Evolutionary conservation across 352 stramenopile species (phyloP).

Genomic region (Blastocystis sp.): DNA sequence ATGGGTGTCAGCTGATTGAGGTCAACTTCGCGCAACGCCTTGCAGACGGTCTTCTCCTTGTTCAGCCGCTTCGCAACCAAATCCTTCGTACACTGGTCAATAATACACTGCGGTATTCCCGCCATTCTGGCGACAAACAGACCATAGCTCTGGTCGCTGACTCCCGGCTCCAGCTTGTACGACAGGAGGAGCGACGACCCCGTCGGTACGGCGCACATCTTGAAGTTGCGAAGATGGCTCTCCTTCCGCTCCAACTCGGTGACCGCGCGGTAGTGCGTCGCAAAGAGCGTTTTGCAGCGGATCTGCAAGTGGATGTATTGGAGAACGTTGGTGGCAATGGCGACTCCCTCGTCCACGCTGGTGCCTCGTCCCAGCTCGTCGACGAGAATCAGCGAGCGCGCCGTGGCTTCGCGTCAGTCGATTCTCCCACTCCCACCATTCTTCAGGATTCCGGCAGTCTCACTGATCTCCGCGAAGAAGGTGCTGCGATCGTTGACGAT

Average conservation of each 20-base stretch:
- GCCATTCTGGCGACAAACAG: slow-evolving; percentile 44
- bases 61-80: not conserved
- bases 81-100: not conserved
- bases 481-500: slow-evolving; percentile 46
- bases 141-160: slow-evolving; percentile 42
- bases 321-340: slow-evolving; percentile 17
- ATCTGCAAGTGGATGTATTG: slow-evolving; percentile 17
- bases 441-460: slow-evolving; percentile 15
- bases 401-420: not conserved
- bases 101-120: slow-evolving; percentile 25
- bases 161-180: slow-evolving; percentile 31
- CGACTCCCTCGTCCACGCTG: slow-evolving; percentile 37
- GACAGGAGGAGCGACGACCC: slow-evolving; percentile 15
- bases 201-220: slow-evolving; percentile 30
- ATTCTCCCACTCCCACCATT: not conserved
- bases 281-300: slow-evolving; percentile 28
- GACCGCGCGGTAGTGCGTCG: slow-evolving; percentile 30
- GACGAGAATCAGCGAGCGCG: slow-evolving; percentile 43
- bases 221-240: slow-evolving; percentile 4
- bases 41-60: not conserved
- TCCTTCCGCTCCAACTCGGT: not conserved
- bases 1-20: slow-evolving; percentile 1
- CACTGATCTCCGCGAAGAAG: slow-evolving; percentile 35
- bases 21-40: not conserved
- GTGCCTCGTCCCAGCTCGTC: slow-evolving; percentile 49